Base-by-base conservation (phyloP, 2,329 filamentous ascomycete genomes). In the Penicillium janthinellum region DNA sequence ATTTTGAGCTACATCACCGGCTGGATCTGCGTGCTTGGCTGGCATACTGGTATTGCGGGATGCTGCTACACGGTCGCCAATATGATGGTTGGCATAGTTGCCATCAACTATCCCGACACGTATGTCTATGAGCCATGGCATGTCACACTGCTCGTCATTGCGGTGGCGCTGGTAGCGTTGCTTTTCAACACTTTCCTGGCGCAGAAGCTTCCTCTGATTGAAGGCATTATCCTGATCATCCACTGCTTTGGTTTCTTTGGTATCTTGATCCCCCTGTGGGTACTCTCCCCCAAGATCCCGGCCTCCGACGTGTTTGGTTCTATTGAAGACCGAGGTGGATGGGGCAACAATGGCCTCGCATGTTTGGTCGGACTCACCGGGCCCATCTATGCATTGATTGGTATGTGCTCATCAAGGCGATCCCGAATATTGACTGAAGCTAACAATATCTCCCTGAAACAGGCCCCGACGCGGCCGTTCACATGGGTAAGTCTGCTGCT, bases 1-100 rank as follows among this genome's bases (percentile, higher is more conserved):
- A 74, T 76, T 35, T 70, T 83, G 0, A 81, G 79, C 54, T 83
- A 81, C 64, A 74, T 77, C 35, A 77, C 79, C 12, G 77, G 77
- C 74, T 80, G 78, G 78, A 74, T 80, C 34, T 75, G 72, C 51
- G 75, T 75, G 22, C 74, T 77, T 41, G 77, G 76, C 17, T 82
- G 79, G 80, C 79, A 82, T 22, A 51, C 48, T 7, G 48, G 48
- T 38, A 51, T 51, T 25, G 48, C 48, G 10, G 48, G 48, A 51
- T 51, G 48, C 20, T 51, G 48, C 48, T 51, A 51, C 17, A 51
- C 48, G 3, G 48, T 51, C n/a, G 48, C 48, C n/a, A 51, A 51
- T 37, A 51, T 51, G 48, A 51, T 51, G 34, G 48, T 51, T 17
- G 48, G 48, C 7, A 34, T 51, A 5, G 20, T 51, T 37, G 48